Percentiles rank a stretch among this genome's conserved stretches.
These are phyloP conservation scores for Coprinopsis strossmayeri DNA, from an alignment of 768 basidiomycete species.

Conservation along the genomic window DNA sequence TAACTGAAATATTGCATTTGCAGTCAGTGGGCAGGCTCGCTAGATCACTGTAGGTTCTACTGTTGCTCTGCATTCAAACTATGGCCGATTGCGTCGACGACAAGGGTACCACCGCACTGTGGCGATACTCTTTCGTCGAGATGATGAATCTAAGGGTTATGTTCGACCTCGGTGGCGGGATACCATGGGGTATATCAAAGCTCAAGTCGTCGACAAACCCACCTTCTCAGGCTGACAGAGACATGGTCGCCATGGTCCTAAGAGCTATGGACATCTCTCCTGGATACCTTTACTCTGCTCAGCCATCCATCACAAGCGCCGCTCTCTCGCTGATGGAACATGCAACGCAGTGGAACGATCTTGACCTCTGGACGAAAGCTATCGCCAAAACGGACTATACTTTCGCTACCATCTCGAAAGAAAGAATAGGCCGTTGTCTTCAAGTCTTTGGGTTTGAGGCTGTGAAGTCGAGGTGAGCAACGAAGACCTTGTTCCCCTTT, in stretches of 20 bases:
- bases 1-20: too few relatives aligned
- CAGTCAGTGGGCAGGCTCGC: slow-evolving; percentile 19
- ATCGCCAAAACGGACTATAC: too few relatives aligned
- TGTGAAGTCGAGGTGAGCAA: too few relatives aligned
- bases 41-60: slow-evolving; percentile 26
- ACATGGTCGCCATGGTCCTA: slow-evolving; percentile 14
- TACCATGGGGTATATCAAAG: slow-evolving; percentile 17
- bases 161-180: slow-evolving; percentile 13
- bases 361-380: background rate
- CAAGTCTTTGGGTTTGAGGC: too few relatives aligned
- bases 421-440: too few relatives aligned
- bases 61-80: background rate
- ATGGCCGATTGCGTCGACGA: too few relatives aligned
- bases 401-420: too few relatives aligned
- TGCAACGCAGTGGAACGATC: background rate
- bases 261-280: too few relatives aligned
- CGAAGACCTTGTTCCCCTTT: too few relatives aligned
- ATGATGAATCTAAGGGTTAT: slow-evolving; percentile 16
- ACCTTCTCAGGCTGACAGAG: slow-evolving; percentile 13
- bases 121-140: slow-evolving; percentile 22
- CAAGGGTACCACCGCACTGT: slow-evolving; percentile 22
- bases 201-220: slow-evolving; percentile 11
- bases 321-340: too few relatives aligned
- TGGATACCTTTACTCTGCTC: too few relatives aligned
- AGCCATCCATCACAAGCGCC: too few relatives aligned